phyloP scores from a whole-genome alignment of 1,284 basidiomycete genomes.

The Stygiomarasmius scandens region DNA sequence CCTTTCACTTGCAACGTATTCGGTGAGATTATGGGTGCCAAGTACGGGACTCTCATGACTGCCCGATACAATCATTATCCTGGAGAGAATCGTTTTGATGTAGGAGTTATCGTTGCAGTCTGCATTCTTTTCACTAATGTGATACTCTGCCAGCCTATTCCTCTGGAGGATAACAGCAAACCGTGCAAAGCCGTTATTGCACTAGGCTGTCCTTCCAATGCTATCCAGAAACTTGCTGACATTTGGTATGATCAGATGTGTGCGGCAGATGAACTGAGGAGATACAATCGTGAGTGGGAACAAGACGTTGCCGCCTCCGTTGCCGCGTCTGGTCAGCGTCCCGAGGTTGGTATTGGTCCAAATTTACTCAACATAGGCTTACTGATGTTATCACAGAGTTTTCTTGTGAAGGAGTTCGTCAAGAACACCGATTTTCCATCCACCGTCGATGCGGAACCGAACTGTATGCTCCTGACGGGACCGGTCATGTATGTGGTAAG shows the following conservation, averaged over 20 bases:
- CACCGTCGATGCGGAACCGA: neutral
- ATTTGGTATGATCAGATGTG: neutral
- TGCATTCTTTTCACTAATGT: neutral
- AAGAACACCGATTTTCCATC: neutral
- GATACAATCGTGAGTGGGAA: neutral
- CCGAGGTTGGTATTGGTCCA: no score
- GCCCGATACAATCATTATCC: conserved; percentile 17
- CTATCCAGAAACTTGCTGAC: neutral
- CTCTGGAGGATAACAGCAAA: conserved; percentile 10
- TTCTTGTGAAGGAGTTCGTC: neutral
- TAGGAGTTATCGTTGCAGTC: neutral
- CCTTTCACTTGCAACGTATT: conserved; percentile 7
- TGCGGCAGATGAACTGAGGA: neutral
- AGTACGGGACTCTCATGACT: conserved; percentile 9
- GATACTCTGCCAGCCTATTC: conserved; percentile 8
- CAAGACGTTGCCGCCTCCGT: no score
- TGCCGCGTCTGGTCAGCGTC: no score
- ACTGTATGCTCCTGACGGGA: neutral
- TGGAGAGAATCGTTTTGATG: neutral
- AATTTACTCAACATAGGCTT: no score
- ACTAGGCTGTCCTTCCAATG: neutral
- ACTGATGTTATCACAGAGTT: neutral
- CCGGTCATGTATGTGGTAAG: neutral
- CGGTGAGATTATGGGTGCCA: conserved; percentile 11
- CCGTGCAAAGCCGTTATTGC: neutral